Evolutionary conservation across 2,329 filamentous ascomycete genomes (phyloP).

Genomic region (Teratosphaeria destructans): DNA sequence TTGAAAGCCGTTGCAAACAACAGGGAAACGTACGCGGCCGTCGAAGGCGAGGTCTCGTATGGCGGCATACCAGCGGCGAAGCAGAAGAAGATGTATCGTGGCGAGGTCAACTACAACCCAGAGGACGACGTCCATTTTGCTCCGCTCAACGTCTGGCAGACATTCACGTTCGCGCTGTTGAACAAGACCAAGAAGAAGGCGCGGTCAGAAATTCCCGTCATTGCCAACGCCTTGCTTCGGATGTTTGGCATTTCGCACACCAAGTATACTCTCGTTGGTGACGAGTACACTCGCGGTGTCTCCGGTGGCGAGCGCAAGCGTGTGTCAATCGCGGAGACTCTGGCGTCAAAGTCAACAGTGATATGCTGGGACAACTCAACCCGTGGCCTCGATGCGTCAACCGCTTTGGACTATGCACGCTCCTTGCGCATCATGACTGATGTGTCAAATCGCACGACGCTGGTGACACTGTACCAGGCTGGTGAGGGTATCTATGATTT

Average conservation of each 20-base stretch:
- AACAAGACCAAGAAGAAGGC: conserved; percentile 64
- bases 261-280: conserved; percentile 63
- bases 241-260: conserved; percentile 75
- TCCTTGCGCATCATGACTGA: conserved; percentile 73
- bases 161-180: conserved; percentile 61
- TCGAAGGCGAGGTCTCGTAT: conserved; percentile 61
- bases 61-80: conserved; percentile 59
- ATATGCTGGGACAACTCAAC: conserved; percentile 75
- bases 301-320: conserved; percentile 74
- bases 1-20: conserved; percentile 67
- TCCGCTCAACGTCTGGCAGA: conserved; percentile 65
- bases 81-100: conserved; percentile 58
- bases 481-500: conserved; percentile 59
- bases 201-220: conserved; percentile 53
- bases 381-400: conserved; percentile 67
- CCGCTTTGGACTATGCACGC: conserved; percentile 66
- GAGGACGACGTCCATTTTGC: conserved; percentile 71
- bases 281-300: conserved; percentile 61
- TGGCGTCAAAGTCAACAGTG: conserved; percentile 63
- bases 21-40: conserved; percentile 51
- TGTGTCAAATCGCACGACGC: conserved; percentile 58
- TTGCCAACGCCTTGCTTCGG: conserved; percentile 59
- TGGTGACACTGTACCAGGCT: conserved; percentile 63
- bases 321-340: conserved; percentile 66
- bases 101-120: conserved; percentile 68